These are phyloP conservation scores for Schwanniomyces sp. DNA, from an alignment of 805 yeast genomes.

Conservation along the genomic window DNA sequence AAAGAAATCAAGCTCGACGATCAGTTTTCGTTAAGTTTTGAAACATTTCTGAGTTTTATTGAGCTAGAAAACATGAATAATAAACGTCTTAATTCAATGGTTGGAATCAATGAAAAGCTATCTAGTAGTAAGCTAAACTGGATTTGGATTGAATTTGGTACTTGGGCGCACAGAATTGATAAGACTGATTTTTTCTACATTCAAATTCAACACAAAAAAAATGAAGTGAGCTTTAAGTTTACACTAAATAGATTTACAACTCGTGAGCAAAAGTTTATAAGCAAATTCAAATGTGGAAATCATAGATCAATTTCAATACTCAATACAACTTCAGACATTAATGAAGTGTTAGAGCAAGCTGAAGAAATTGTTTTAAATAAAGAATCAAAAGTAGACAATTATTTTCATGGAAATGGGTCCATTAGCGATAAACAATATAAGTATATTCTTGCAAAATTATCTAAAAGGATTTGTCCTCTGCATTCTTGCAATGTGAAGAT, in stretches of 20 bases:
- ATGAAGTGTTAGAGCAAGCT: constrained; percentile 17
- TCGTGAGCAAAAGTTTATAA: constrained; percentile 11
- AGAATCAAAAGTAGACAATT: background rate
- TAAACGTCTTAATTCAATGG: constrained; percentile 8
- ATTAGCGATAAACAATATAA: constrained; percentile 15
- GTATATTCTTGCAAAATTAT: constrained; percentile 9
- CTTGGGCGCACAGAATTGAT: constrained; percentile 27
- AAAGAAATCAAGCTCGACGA: constrained; percentile 8
- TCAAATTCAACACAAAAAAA: constrained; percentile 2
- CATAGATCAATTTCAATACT: constrained; percentile 5
- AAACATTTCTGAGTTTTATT: constrained; percentile 39
- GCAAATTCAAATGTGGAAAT: constrained; percentile 20
- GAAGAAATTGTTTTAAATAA: constrained; percentile 8
- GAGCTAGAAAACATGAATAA: constrained; percentile 16
- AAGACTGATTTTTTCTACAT: constrained; percentile 7
- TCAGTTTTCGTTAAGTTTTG: constrained; percentile 25
- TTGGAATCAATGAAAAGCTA: constrained; percentile 13
- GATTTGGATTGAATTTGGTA: constrained; percentile 31
- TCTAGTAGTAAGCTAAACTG: constrained; percentile 14
- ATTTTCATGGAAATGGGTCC: background rate
- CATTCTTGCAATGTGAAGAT: constrained; percentile 7
- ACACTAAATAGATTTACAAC: constrained; percentile 12
- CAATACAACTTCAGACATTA: constrained; percentile 9
- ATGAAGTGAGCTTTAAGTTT: constrained; percentile 9
- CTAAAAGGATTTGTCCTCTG: constrained; percentile 4